Evolutionary conservation across 2,329 filamentous ascomycete species (phyloP), one percentile per base, ranked within the genome.

Genomic region (Aspergillus udagawae): DNA sequence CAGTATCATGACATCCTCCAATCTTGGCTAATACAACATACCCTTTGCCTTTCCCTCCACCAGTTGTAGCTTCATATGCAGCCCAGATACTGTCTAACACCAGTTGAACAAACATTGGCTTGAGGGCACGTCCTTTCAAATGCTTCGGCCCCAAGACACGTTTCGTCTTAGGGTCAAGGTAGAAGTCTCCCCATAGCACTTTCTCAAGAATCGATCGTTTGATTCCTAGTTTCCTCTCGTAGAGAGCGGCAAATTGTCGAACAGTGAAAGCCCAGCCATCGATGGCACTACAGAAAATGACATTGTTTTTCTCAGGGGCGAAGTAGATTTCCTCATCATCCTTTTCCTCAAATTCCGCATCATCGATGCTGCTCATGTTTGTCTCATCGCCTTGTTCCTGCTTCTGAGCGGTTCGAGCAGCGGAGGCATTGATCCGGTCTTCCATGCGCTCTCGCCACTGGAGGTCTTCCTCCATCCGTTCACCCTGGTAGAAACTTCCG

Each of bases 211-310:
- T 77, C 27, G 86, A 86, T 49, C 92, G 84, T 76, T 96, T 97
- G 74, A 97, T 95, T 14, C 94, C 93, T 6, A 99, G 83, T 74
- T 99, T 99, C 80, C 92, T 96, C 76, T 97, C 93, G 70, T 97
- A 99, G 28, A 97, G 79, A 41, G 85, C 85, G 20, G 94, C 92
- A 71, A 99, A 99, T 68, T 99, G 94, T 52, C 92, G 86, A 51
- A 96, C 88, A 0, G 94, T 99, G 68, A 99, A 99, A 2, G 94
- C 94, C 94, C 94, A 99, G n/a, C 94, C 94, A 70, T 99, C 94
- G 56, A 96, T 89, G 58, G 94, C 94, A 72, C 93, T 97, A 78
- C 91, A 92, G 73, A 99, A 99, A 62, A 99, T 97, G 73, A 99
- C 94, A 70, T 99, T 99, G 74, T 97, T 97, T 75, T 93, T 96